These are phyloP conservation scores for Obelidium mucronatum DNA, from an alignment of 192 early-diverging fungal species.

Conservation along the genomic window DNA sequence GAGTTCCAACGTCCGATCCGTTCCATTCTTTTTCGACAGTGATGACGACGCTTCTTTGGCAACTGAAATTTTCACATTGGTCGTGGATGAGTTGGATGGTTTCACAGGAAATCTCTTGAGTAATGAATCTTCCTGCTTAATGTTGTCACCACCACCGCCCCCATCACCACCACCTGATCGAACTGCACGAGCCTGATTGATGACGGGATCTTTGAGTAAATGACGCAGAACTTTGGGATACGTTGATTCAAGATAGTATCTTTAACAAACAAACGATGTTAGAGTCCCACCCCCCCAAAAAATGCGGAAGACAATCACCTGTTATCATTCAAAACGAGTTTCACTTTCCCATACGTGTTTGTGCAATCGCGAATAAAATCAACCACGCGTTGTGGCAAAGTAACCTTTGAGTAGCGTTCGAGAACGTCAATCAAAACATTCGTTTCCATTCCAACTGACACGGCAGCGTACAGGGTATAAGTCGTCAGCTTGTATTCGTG, in stretches of 20 bases:
- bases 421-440: conserved; percentile 91
- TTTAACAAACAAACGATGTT: conserved; percentile 18
- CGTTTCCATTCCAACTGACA: conserved; percentile 96
- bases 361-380: conserved; percentile 88
- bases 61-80: not conserved
- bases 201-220: conserved; percentile 80
- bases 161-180: not conserved
- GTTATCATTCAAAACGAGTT: conserved; percentile 94
- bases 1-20: conserved; percentile 8
- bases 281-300: not conserved
- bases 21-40: not conserved
- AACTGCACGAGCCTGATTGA: conserved; percentile 72
- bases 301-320: conserved; percentile 44
- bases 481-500: conserved; percentile 97
- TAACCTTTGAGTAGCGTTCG: conserved; percentile 74
- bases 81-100: not conserved
- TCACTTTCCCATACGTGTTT: conserved; percentile 96
- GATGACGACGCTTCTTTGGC: not conserved
- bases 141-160: conserved; percentile 17
- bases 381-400: conserved; percentile 80
- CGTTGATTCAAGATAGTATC: conserved; percentile 93
- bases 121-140: not conserved
- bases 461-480: conserved; percentile 96
- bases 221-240: conserved; percentile 88
- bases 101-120: not conserved